Conservation (phyloP, 495 filamentous ascomycete genomes). For the Penicillium ucsense region DNA sequence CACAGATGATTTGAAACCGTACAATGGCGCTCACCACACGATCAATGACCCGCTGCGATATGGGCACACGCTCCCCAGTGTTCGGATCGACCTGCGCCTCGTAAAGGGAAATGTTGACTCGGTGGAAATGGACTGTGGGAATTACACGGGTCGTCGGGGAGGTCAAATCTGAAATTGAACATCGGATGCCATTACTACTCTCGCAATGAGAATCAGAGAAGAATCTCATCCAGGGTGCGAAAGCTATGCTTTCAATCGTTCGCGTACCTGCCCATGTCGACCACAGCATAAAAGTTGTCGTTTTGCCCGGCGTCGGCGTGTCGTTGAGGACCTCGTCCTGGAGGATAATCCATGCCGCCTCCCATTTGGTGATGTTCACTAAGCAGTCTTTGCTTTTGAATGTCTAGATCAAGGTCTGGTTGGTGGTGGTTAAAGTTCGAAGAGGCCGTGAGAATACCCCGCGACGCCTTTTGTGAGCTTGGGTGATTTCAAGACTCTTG, state of each 20-base stretch:
- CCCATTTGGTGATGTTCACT: constrained; percentile 4
- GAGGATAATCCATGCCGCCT: constrained; percentile 6
- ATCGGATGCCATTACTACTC: constrained; percentile 83
- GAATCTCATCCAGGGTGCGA: background rate
- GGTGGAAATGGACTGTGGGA: constrained; percentile 66
- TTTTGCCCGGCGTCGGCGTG: constrained; percentile 2
- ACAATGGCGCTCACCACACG: constrained; percentile 53
- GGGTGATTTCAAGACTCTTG: too few species aligned
- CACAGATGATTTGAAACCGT: constrained; percentile 66
- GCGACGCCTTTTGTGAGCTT: too few species aligned
- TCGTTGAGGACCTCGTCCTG: background rate
- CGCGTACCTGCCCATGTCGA: constrained; percentile 24
- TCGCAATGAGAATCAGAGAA: background rate
- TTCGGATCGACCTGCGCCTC: constrained; percentile 57
- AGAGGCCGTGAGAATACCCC: too few species aligned
- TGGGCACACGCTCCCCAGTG: constrained; percentile 38
- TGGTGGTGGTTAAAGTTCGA: too few species aligned
- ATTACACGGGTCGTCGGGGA: constrained; percentile 61
- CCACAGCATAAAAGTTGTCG: constrained; percentile 14
- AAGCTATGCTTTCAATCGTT: background rate
- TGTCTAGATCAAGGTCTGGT: too few species aligned
- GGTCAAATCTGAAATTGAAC: constrained; percentile 75
- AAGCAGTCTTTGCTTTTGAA: too few species aligned
- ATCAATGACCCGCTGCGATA: constrained; percentile 52
- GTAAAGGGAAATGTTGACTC: constrained; percentile 78